Evolutionary conservation across 78 protist species (phyloP).

Genomic region (Cavenderia fasciculata): DNA sequence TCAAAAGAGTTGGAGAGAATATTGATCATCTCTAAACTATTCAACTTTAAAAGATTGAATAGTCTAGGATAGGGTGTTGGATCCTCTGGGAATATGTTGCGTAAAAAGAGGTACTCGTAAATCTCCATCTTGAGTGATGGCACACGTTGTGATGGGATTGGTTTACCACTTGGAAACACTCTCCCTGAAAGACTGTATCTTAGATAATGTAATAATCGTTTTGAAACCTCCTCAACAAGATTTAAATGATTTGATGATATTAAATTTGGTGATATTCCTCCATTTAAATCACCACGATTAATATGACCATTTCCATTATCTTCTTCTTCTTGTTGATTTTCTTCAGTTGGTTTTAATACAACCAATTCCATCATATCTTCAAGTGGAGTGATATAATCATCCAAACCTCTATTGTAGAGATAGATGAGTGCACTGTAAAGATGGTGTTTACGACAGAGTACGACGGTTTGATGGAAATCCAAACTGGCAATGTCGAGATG

Average conservation of each 20-base stretch:
- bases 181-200: slow-evolving; percentile 49
- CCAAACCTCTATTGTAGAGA: slow-evolving; percentile 71
- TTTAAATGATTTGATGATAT: background rate
- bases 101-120: slow-evolving; percentile 29
- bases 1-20: slow-evolving; percentile 38
- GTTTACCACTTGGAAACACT: slow-evolving; percentile 69
- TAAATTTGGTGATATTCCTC: background rate
- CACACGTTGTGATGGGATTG: slow-evolving; percentile 18
- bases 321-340: background rate
- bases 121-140: slow-evolving; percentile 31
- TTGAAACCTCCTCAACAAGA: slow-evolving; percentile 32
- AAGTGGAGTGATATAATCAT: slow-evolving; percentile 82
- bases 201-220: slow-evolving; percentile 52
- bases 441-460: slow-evolving; percentile 48
- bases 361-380: slow-evolving; percentile 53
- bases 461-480: slow-evolving; percentile 76
- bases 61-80: slow-evolving; percentile 75
- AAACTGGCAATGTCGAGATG: slow-evolving; percentile 66
- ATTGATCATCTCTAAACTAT: slow-evolving; percentile 36
- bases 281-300: background rate
- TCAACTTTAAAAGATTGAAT: slow-evolving; percentile 39
- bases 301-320: background rate
- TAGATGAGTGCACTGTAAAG: slow-evolving; percentile 77
- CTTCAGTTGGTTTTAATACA: slow-evolving; percentile 9
- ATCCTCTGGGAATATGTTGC: slow-evolving; percentile 65